phyloP scores from a whole-genome alignment of 129 eudicot genomes.

The Flaveria ramosissima region DNA sequence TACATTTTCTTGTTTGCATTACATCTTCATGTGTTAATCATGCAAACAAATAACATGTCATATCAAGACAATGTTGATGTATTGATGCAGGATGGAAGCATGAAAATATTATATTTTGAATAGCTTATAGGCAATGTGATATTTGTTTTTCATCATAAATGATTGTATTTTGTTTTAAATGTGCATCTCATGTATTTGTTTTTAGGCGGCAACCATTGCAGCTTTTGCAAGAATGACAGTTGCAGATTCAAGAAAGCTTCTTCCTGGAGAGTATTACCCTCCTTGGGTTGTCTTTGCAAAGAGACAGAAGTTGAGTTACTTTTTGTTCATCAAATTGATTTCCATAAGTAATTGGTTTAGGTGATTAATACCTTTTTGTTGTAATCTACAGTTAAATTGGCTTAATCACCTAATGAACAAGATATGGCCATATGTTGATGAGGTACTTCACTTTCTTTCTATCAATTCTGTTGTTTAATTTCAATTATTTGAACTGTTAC shows the following conservation, averaged over 20 bases:
- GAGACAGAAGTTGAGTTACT: constrained; percentile 67
- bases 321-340: neutral
- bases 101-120: too few relatives aligned
- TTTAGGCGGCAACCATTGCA: constrained; percentile 70
- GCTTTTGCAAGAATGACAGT: constrained; percentile 81
- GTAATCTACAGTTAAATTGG: constrained; percentile 69
- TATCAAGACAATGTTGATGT: neutral
- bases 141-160: too few relatives aligned
- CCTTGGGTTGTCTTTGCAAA: constrained; percentile 81
- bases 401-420: constrained; percentile 68
- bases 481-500: neutral
- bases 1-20: neutral
- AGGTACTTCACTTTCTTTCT: constrained; percentile 42
- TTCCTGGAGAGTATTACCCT: constrained; percentile 74
- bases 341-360: neutral
- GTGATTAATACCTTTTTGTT: constrained; percentile 14
- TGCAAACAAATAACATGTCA: neutral
- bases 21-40: neutral
- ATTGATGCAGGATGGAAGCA: neutral
- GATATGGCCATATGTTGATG: constrained; percentile 92
- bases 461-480: neutral
- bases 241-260: constrained; percentile 79
- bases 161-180: neutral
- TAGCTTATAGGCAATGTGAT: too few relatives aligned
- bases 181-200: neutral